A percentile compares a stretch with the other conserved stretches of the same genome.
These are phyloP conservation scores for Boletus pseudopeckii DNA, from an alignment of 768 basidiomycete genomes.

Conservation along the genomic window DNA sequence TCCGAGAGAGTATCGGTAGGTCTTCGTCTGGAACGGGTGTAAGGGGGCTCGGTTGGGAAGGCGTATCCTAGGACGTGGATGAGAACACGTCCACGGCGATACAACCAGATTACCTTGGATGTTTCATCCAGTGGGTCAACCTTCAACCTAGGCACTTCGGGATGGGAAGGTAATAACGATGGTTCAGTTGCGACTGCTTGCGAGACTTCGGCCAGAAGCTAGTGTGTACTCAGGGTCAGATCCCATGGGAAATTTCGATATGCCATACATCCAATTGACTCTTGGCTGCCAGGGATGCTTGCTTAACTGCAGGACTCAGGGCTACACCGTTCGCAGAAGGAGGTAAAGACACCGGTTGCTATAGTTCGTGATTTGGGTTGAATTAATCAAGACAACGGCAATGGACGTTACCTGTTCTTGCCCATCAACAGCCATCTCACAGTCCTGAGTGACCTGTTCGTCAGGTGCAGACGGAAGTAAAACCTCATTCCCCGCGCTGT, in stretches of 20 bases:
- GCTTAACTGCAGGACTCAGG: slow-evolving; percentile 12
- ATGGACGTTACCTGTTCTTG: slow-evolving; percentile 22
- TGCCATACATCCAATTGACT: slow-evolving; percentile 28
- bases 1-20: neutral
- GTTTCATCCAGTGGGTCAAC: slow-evolving; percentile 1
- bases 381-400: neutral
- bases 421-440: slow-evolving; percentile 15
- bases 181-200: slow-evolving; percentile 30
- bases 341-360: slow-evolving; percentile 6
- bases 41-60: slow-evolving; percentile 22
- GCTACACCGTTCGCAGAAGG: neutral
- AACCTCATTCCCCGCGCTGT: neutral
- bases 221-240: slow-evolving; percentile 16
- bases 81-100: neutral
- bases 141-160: slow-evolving; percentile 19
- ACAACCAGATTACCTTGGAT: slow-evolving; percentile 12
- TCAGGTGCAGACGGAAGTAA: neutral
- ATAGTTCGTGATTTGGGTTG: neutral
- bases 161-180: slow-evolving; percentile 25
- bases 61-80: slow-evolving; percentile 12
- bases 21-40: slow-evolving; percentile 16
- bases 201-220: slow-evolving; percentile 30
- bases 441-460: slow-evolving; percentile 2
- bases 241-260: slow-evolving; percentile 8
- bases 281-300: slow-evolving; percentile 15